phyloP scores from a whole-genome alignment of 2,329 filamentous ascomycete genomes.

The Venturia effusa region DNA sequence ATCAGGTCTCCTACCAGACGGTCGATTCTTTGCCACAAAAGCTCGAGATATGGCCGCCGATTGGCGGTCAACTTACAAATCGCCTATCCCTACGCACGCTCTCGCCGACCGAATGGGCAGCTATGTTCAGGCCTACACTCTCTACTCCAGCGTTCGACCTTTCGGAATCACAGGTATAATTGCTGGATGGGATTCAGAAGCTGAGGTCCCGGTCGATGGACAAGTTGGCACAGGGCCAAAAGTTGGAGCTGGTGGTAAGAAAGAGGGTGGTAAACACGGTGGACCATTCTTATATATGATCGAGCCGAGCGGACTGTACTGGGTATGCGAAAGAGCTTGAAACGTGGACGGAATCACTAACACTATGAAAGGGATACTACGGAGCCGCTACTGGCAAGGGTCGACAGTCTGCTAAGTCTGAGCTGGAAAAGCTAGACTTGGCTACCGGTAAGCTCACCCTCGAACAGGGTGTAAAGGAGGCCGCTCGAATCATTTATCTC shows the following conservation, averaged over 20 bases:
- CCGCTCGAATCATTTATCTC: constrained; percentile 91
- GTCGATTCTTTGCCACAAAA: constrained; percentile 86
- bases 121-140: constrained; percentile 94
- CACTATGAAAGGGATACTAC: constrained; percentile 64
- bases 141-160: constrained; percentile 91
- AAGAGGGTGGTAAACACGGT: constrained; percentile 62
- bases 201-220: constrained; percentile 75
- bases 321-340: constrained; percentile 41
- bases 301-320: constrained; percentile 92
- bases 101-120: constrained; percentile 88
- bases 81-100: constrained; percentile 77
- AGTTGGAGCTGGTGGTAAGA: constrained; percentile 75
- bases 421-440: constrained; percentile 95
- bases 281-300: constrained; percentile 98
- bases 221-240: constrained; percentile 75
- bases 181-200: constrained; percentile 85
- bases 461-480: constrained; percentile 86
- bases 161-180: constrained; percentile 95
- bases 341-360: not conserved
- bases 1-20: constrained; percentile 88
- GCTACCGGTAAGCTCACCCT: constrained; percentile 65
- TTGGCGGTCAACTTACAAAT: constrained; percentile 92
- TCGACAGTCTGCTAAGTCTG: constrained; percentile 90
- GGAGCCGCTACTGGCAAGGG: constrained; percentile 96
- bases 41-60: constrained; percentile 85